Percentiles rank a stretch among this genome's conserved stretches.
Conservation (phyloP, 169 alveolate genomes). For the Theileria annulata region DNA sequence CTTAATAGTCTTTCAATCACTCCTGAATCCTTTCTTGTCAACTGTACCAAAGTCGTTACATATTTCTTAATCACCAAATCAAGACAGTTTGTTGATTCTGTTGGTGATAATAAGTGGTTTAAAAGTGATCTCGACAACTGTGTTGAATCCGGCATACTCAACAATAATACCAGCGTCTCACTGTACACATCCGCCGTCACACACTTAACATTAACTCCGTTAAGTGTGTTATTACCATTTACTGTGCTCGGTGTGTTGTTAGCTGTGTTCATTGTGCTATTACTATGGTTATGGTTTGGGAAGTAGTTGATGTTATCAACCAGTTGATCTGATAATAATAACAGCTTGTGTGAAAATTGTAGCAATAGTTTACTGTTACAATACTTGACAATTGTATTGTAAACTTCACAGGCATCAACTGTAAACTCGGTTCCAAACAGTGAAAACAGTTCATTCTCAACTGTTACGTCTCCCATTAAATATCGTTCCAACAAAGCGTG, state of each 20-base stretch:
- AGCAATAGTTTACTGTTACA: conserved; percentile 46
- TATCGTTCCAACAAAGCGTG: conserved; percentile 45
- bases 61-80: conserved; percentile 3
- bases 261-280: neutral
- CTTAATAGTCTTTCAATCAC: neutral
- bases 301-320: neutral
- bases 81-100: neutral
- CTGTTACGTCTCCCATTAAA: conserved; percentile 44
- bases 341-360: conserved; percentile 35
- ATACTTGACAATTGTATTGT: conserved; percentile 34
- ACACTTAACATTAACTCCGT: neutral
- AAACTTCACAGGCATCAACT: conserved; percentile 16
- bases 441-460: conserved; percentile 37
- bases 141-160: neutral
- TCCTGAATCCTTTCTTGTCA: conserved; percentile 1
- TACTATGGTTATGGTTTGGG: neutral
- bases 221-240: neutral
- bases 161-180: conserved; percentile 34
- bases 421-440: conserved; percentile 49
- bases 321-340: neutral
- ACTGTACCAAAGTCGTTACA: neutral
- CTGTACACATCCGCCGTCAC: conserved; percentile 22
- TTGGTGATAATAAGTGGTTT: neutral
- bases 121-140: conserved; percentile 8
- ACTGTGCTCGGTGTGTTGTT: neutral